Conservation (phyloP, 1,284 basidiomycete species). For the Melampsora larici-populina region DNA sequence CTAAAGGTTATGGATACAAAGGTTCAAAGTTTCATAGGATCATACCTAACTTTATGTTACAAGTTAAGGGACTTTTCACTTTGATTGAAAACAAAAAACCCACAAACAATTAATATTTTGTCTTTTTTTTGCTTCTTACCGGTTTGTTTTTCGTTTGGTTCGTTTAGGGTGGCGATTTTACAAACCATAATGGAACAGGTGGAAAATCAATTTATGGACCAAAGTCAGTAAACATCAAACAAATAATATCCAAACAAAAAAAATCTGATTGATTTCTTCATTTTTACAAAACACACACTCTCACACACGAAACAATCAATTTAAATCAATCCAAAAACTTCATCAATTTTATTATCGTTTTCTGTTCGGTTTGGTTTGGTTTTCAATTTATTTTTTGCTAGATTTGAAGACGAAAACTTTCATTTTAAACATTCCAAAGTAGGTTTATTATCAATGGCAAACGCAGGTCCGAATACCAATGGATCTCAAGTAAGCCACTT, state of each 20-base stretch:
- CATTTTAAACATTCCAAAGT: neutral
- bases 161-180: conserved; percentile 36
- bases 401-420: conserved; percentile 20
- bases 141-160: neutral
- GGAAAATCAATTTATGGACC: conserved; percentile 37
- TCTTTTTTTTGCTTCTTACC: neutral
- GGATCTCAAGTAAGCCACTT: conserved; percentile 35
- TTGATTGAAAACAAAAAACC: neutral
- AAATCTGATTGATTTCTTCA: no score
- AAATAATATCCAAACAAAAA: neutral
- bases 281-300: no score
- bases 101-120: neutral
- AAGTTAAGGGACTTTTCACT: conserved; percentile 47
- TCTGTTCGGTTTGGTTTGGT: no score
- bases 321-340: no score
- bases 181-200: conserved; percentile 38
- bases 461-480: conserved; percentile 39
- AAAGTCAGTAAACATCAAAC: neutral
- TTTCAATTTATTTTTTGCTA: neutral
- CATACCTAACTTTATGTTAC: conserved; percentile 53
- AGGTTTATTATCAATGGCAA: conserved; percentile 41
- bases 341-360: no score
- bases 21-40: conserved; percentile 52
- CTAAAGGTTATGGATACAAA: conserved; percentile 49
- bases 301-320: no score